Conservation (phyloP, 768 basidiomycete species). For the Nevesoporus exiguus region DNA sequence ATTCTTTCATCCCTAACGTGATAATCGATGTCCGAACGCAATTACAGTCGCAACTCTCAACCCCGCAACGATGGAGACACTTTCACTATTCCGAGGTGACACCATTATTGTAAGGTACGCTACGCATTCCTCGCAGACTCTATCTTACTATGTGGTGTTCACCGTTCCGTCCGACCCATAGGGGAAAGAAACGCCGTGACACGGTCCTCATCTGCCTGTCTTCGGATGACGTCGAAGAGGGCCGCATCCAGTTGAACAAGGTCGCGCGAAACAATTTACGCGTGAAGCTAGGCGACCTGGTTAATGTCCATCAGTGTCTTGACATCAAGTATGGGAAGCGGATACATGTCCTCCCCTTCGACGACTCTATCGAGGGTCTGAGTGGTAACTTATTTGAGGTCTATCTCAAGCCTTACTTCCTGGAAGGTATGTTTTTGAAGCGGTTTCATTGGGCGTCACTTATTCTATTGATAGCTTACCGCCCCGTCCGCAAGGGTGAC, state of each 20-base stretch:
- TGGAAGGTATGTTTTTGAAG: constrained; percentile 61
- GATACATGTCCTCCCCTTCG: constrained; percentile 94
- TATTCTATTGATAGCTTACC: constrained; percentile 57
- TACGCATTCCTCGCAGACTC: constrained; percentile 33
- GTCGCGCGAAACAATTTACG: constrained; percentile 99
- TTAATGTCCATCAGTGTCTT: constrained; percentile 91
- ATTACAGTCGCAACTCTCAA: constrained; percentile 84
- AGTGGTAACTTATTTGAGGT: constrained; percentile 99
- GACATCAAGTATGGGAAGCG: constrained; percentile 99
- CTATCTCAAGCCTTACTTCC: constrained; percentile 98
- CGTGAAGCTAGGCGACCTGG: constrained; percentile 95
- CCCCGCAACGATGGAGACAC: constrained; percentile 93
- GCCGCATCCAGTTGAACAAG: constrained; percentile 98
- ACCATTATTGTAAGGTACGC: constrained; percentile 88
- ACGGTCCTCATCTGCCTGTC: constrained; percentile 96
- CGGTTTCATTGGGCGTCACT: not conserved
- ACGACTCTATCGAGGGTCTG: constrained; percentile 96
- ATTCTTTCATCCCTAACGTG: not conserved
- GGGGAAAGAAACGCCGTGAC: constrained; percentile 96
- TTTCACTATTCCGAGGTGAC: constrained; percentile 94
- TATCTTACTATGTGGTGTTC: not conserved
- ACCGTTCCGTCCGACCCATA: constrained; percentile 27
- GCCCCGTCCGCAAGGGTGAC: constrained; percentile 94
- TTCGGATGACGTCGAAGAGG: constrained; percentile 96
- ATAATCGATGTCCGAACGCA: constrained; percentile 16